Base-by-base conservation (phyloP, 805 yeast genomes). In the Zygosaccharomyces bisporus region DNA sequence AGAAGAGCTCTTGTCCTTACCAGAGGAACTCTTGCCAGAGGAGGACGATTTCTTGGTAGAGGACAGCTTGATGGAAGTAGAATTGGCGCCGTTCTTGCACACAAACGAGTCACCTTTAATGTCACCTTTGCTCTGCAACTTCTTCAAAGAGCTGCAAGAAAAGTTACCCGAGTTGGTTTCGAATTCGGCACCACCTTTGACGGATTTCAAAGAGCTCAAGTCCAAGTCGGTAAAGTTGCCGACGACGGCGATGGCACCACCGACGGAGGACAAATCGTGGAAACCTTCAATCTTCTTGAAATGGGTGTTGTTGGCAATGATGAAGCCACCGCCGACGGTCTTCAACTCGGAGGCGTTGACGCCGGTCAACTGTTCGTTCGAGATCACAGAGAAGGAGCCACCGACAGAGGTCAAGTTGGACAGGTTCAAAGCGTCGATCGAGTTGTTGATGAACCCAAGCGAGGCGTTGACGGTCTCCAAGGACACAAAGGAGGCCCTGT, bases 291-390 rank as follows among this genome's bases (percentile, higher is more conserved):
- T 73, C 46, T 75, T 58, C 39, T 64, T 68, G 66, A 91, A 80
- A 44, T 75, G 69, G 54, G 86, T 72, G 84, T 93, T 93, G 81
- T 89, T 87, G 53, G 86, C 80, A 64, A 93, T 73, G 60, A 78
- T 82, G 69, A 93, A 86, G 70, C 96, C 99, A 79, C 99, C 98
- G 67, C 91, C 95, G 60, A 93, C 73, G 39, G 76, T 53, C 50
- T 81, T 74, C 70, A 93, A 79, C 64, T 75, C 67, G 41, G 85
- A 73, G 76, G 88, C 83, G 54, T 82, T 80, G 48, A 86, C 55
- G 57, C 72, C 75, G 58, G 78, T 76, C 68, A 93, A 79, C 44
- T 84, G 77, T 51, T 77, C 75, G 78, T 93, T 93, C 56, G 82
- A 73, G 66, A 72, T 72, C 61, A 93, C 70, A 54, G 90, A 70